Evolutionary conservation across 2,329 filamentous ascomycete species (phyloP).

Genomic region (Penicillium sp.): DNA sequence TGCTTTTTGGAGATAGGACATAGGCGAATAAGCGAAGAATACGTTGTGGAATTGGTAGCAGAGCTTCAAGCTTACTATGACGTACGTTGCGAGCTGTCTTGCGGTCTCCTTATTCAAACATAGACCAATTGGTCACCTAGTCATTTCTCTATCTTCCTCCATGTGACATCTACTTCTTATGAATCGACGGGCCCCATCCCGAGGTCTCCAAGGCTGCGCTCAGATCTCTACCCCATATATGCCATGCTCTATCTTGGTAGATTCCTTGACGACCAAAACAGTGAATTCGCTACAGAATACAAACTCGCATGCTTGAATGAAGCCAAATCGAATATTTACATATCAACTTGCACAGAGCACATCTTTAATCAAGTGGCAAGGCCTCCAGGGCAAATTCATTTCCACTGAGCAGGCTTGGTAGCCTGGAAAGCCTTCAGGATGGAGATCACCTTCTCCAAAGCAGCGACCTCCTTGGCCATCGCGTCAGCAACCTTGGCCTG

Average conservation of each 20-base stretch:
- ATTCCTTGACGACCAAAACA: neutral
- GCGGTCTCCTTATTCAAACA: neutral
- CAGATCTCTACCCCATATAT: neutral
- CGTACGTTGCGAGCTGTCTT: neutral
- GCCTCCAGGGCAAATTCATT: constrained; percentile 13
- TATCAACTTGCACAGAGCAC: constrained; percentile 9
- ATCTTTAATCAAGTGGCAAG: constrained; percentile 4
- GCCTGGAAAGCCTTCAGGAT: constrained; percentile 62
- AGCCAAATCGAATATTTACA: constrained; percentile 20
- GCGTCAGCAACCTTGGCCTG: constrained; percentile 52
- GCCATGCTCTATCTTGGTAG: neutral
- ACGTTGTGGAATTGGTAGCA: neutral
- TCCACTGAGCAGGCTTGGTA: constrained; percentile 45
- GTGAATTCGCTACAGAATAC: constrained; percentile 14
- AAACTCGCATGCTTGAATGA: constrained; percentile 13
- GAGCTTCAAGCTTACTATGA: neutral
- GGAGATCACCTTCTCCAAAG: constrained; percentile 66
- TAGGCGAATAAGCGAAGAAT: neutral
- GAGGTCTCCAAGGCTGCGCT: neutral
- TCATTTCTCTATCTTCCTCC: neutral
- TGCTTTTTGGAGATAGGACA: neutral
- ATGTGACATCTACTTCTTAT: neutral
- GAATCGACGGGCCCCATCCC: neutral
- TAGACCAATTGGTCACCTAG: neutral
- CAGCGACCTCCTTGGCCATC: constrained; percentile 63